Conservation (phyloP, 169 alveolate genomes). For the Toxoplasma gondii region DNA sequence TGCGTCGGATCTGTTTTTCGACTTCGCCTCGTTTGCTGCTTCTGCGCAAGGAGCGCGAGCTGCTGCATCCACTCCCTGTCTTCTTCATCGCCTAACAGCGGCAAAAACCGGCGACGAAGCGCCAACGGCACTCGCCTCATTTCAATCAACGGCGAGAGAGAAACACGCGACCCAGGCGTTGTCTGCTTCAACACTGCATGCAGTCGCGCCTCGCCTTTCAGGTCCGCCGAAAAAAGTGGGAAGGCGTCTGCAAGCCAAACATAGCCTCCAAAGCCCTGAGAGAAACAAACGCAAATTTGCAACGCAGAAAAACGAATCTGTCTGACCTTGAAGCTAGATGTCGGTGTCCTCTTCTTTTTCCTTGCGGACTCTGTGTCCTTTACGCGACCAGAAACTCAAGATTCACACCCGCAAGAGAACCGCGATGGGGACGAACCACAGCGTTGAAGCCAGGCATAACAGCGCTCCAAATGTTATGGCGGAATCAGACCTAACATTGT, state of each 20-base stretch:
- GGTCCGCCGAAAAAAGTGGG: not conserved
- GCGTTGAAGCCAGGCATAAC: too few species aligned
- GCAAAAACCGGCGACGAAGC: not conserved
- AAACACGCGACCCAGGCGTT: not conserved
- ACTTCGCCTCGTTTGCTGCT: not conserved
- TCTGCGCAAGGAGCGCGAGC: not conserved
- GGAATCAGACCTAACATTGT: too few species aligned
- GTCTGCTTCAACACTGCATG: not conserved
- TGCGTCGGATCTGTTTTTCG: not conserved
- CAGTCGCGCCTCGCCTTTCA: not conserved
- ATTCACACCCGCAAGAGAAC: too few species aligned
- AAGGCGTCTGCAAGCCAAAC: not conserved
- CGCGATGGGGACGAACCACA: too few species aligned
- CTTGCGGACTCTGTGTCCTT: too few species aligned
- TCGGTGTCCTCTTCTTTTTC: not conserved
- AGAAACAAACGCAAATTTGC: not conserved
- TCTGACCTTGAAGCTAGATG: not conserved
- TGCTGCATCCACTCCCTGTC: not conserved
- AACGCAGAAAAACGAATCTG: not conserved
- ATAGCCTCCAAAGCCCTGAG: constrained; percentile 19
- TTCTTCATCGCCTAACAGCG: not conserved
- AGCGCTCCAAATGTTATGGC: too few species aligned
- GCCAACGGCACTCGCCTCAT: not conserved
- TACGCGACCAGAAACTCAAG: too few species aligned
- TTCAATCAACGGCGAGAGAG: not conserved